phyloP scores from a whole-genome alignment of 1,139 yeast genomes.

The Torulaspora globosa region DNA sequence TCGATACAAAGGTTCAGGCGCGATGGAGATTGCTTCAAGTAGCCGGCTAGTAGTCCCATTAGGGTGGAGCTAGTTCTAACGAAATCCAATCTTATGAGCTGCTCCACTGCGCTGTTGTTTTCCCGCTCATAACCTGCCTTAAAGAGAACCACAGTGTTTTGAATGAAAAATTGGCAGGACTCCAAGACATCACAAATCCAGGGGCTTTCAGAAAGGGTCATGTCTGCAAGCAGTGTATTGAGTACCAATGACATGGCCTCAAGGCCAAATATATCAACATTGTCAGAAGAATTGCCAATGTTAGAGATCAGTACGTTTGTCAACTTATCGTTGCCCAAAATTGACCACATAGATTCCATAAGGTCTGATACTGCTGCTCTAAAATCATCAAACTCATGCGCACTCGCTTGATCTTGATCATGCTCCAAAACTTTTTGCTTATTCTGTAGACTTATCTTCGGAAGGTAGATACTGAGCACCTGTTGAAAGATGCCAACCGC shows the following conservation, averaged over 20 bases:
- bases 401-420: constrained; percentile 31
- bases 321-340: constrained; percentile 56
- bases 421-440: constrained; percentile 32
- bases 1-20: constrained; percentile 50
- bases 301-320: constrained; percentile 45
- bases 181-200: constrained; percentile 41
- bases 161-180: constrained; percentile 26
- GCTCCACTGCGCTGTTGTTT: constrained; percentile 12
- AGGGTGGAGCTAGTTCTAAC: constrained; percentile 49
- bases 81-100: constrained; percentile 28
- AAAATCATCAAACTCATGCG: constrained; percentile 57
- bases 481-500: constrained; percentile 35
- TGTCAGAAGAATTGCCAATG: constrained; percentile 37
- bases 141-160: constrained; percentile 30
- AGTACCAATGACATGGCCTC: constrained; percentile 70
- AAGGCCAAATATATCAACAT: constrained; percentile 44
- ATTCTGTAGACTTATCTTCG: constrained; percentile 33
- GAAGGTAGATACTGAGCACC: constrained; percentile 34
- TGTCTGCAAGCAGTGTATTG: constrained; percentile 45
- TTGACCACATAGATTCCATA: constrained; percentile 63
- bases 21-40: constrained; percentile 42
- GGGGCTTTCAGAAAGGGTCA: constrained; percentile 37
- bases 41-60: constrained; percentile 52
- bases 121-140: constrained; percentile 28
- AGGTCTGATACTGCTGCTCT: constrained; percentile 73